These are phyloP conservation scores for Nemania sp. DNA, from an alignment of 2,329 filamentous ascomycete genomes.

Conservation along the genomic window DNA sequence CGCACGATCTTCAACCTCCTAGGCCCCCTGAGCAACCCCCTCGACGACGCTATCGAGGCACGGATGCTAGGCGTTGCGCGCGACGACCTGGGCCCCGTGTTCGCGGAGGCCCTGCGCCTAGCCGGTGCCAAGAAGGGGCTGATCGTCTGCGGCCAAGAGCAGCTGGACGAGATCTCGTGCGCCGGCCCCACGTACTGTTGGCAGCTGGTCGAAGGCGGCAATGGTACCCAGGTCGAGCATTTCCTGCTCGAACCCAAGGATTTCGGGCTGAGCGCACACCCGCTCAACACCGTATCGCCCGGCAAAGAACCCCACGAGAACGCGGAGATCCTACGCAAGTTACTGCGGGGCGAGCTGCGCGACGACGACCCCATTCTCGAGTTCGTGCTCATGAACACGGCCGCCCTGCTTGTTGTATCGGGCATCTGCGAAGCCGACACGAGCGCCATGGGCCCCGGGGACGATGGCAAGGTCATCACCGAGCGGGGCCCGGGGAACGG, in stretches of 20 bases:
- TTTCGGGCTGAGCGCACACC: constrained; percentile 79
- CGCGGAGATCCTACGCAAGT: constrained; percentile 77
- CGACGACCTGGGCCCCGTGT: constrained; percentile 83
- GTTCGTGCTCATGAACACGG: constrained; percentile 94
- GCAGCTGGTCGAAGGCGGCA: constrained; percentile 63
- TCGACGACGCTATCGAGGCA: constrained; percentile 83
- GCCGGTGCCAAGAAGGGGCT: constrained; percentile 81
- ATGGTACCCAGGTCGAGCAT: constrained; percentile 64
- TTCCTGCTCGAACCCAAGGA: constrained; percentile 83
- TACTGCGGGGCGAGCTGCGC: constrained; percentile 74
- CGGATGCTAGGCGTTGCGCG: constrained; percentile 92
- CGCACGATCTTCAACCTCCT: constrained; percentile 98
- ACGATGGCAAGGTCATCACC: constrained; percentile 78
- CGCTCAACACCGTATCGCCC: constrained; percentile 77
- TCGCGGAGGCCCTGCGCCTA: constrained; percentile 80
- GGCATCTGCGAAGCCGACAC: constrained; percentile 84
- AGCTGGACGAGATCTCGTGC: constrained; percentile 93
- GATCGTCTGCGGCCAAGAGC: constrained; percentile 91
- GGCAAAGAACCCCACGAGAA: constrained; percentile 88
- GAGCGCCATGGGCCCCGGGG: constrained; percentile 77
- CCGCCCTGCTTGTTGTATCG: constrained; percentile 81
- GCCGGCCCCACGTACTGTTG: constrained; percentile 89
- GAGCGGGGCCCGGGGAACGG: constrained; percentile 85
- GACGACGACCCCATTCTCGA: constrained; percentile 83
- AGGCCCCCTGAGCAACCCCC: constrained; percentile 88